These are phyloP conservation scores for Starmerella geochares DNA, from an alignment of 805 yeast genomes.

Conservation along the genomic window DNA sequence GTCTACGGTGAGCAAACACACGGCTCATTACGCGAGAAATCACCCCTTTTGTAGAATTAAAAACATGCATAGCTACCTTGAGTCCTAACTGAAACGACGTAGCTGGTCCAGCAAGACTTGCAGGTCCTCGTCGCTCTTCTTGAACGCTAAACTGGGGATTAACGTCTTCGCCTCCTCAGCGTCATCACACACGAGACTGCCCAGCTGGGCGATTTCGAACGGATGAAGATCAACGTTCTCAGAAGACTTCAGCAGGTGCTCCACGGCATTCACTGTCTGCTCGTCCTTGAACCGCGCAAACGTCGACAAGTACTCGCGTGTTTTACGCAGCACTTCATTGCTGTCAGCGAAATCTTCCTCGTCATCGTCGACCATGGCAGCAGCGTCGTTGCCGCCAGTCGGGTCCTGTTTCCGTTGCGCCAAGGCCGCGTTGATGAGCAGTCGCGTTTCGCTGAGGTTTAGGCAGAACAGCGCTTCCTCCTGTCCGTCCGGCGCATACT, in stretches of 20 bases:
- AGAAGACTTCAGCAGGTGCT: conserved; percentile 62
- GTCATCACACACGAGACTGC: conserved; percentile 87
- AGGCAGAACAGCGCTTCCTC: conserved; percentile 69
- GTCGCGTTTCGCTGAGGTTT: conserved; percentile 80
- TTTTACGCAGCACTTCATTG: conserved; percentile 69
- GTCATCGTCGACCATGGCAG: conserved; percentile 26
- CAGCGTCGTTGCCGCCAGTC: conserved; percentile 29
- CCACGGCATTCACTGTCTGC: conserved; percentile 88
- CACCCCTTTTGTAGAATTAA: too few species aligned
- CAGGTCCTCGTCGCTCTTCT: conserved; percentile 76
- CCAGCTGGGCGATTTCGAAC: conserved; percentile 83
- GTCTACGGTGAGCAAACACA: too few species aligned
- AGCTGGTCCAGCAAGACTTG: conserved; percentile 82
- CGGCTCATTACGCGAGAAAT: too few species aligned
- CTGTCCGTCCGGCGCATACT: conserved; percentile 70
- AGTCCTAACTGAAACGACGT: conserved; percentile 33
- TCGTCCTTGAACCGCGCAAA: conserved; percentile 88
- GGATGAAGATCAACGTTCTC: conserved; percentile 80
- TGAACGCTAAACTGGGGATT: conserved; percentile 74
- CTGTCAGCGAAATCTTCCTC: conserved; percentile 29
- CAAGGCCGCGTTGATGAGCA: conserved; percentile 81
- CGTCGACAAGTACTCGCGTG: conserved; percentile 72
- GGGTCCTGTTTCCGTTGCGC: conserved; percentile 55
- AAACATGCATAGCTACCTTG: too few species aligned
- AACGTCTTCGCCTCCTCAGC: conserved; percentile 94